Evolutionary conservation across 106 monocot genomes (phyloP), one percentile per base, ranked within the genome.

Genomic region (Platanthera guangdongensis): DNA sequence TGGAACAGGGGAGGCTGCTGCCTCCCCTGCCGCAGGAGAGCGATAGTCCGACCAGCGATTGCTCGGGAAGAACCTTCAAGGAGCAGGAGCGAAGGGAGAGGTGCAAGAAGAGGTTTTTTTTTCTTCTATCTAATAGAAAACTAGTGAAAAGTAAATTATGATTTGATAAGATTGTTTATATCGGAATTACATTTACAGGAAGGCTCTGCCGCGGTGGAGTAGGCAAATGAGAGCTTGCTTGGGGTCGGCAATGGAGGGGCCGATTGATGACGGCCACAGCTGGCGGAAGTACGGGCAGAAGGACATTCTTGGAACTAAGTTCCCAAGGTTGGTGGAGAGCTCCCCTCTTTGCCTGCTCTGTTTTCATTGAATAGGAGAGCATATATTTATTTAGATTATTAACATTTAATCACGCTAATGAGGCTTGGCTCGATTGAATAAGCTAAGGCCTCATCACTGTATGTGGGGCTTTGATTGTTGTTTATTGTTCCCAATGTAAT

Each of bases 221-320:
- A 80, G 21, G 28, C 63, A 74, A n/a, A 73, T 80, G 80, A 80
- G 48, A 30, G 46, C 62, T 25, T 15, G 73, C 55, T 15, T 73
- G 13, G 74, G 74, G 73, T 22, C 48, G 64, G 64, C 9, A n/a
- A 30, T 51, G 8, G 82, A 86, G 12, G 62, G 65, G 19, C 47
- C 81, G 4, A 47, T 83, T 9, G 80, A 83, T 15, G 88, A 88
- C 64, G 88, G 88, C 15, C 77, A 77, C 50, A 83, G 77, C 60
- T 88, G 88, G 88, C 85, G 84, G 51, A 88, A 88, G 52, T 88
- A 85, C 49, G 88, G 88, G 9, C 85, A 88, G 72, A 88, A 88
- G 74, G 70, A 77, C 2, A 88, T 88, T 50, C 82, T 75, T n/a
- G 85, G 77, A 19, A 82, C 88, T 15, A 85, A 78, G 64, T 51